Evolutionary conservation across 2,329 filamentous ascomycete species (phyloP), one percentile per base, ranked within the genome.

Genomic region (Dactylellina haptotyla): DNA sequence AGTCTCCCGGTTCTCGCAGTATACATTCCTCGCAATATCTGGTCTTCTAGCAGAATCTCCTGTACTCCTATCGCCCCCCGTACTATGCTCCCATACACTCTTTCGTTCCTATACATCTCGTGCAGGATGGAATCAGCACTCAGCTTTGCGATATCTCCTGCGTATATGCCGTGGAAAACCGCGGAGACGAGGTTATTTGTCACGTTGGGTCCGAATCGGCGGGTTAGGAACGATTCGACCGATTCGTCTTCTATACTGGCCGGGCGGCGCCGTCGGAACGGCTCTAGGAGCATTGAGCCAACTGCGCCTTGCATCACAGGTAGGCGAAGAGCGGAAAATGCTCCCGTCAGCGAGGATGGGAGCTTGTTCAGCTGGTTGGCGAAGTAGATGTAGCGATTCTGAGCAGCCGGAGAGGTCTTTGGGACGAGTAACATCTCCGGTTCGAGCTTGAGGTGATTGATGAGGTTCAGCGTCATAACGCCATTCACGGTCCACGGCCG

Each of bases 141-240:
- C 56, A 98, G 83, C 79, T 89, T 85, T 80, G 91, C 88, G 51
- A 96, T 87, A 81, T 97, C 91, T 3, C 95, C 95, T 20, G 93
- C 95, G 80, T 96, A 97, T 69, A 98, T 92, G 43, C 95, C 95
- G 80, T 98, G 95, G 59, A 92, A 81, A 1, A 88, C 79, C 0
- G 89, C 92, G 3, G 92, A 97, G 4, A 88, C 81, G 16, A 97
- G 61, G 77, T 96, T 93, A 76, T 95, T 85, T 12, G 87, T 87
- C 4, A 90, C 75, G 32, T 83, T 80, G 20, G 84, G 82, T 45
- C 84, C 84, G 14, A 89, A 80, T 5, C 87, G 81, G 28, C 87
- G 82, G 1, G 82, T 80, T 5, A 92, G 79, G 79, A 90, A 94
- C 0, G 85, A 84, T 28, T 86, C 88, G n/a, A 95, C 82, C 1